phyloP scores from a whole-genome alignment of 306 rosid species.

The Carpinus viminea region DNA sequence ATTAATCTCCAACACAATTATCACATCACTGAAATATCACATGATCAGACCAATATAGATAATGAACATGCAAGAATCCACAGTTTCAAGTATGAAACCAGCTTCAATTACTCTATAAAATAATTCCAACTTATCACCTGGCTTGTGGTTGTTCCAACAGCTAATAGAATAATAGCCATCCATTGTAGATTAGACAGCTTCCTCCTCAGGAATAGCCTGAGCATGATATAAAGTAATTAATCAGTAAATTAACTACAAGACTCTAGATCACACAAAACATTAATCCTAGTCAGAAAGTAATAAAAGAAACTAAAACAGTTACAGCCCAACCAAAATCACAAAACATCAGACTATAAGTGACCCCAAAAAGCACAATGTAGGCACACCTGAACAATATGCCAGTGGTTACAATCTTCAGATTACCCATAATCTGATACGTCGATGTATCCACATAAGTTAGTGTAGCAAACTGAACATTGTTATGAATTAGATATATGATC shows the following conservation, averaged over 20 bases:
- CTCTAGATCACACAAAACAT: neutral
- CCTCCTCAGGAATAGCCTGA: constrained; percentile 58
- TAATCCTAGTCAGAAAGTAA: neutral
- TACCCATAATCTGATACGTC: constrained; percentile 96
- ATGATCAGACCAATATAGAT: neutral
- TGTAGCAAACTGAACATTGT: constrained; percentile 91
- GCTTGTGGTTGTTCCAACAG: constrained; percentile 97
- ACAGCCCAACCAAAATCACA: neutral
- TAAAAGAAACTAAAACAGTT: neutral
- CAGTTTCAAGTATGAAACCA: neutral
- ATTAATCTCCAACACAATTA: neutral
- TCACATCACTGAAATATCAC: too few species aligned
- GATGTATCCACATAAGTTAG: constrained; percentile 89
- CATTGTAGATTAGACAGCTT: constrained; percentile 86
- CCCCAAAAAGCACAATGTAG: constrained; percentile 11
- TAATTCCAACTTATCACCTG: constrained; percentile 47
- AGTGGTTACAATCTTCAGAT: constrained; percentile 90
- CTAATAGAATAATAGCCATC: constrained; percentile 84
- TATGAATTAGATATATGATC: constrained; percentile 74
- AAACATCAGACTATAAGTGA: neutral
- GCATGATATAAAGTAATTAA: constrained; percentile 6
- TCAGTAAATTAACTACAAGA: neutral
- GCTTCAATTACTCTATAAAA: neutral
- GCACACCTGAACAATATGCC: constrained; percentile 93
- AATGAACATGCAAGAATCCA: neutral